A percentile compares a stretch with the other conserved stretches of the same genome.
Evolutionary conservation across 1,139 yeast genomes (phyloP).

Genomic region (Yamadazyma membranifaciens): DNA sequence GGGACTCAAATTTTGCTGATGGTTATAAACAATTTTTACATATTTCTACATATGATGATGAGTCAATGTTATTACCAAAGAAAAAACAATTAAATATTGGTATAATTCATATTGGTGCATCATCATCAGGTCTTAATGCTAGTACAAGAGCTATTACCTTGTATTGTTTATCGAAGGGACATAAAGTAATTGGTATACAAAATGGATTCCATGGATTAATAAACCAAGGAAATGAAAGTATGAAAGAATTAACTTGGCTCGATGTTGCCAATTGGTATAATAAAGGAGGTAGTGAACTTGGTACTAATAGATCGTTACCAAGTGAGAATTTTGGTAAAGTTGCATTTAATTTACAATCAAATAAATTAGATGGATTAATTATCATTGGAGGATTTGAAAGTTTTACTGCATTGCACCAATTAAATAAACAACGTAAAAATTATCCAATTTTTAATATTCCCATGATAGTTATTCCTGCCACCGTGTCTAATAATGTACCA

Average conservation of each 20-base stretch:
- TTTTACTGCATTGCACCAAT: conserved; percentile 75
- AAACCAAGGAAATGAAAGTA: conserved; percentile 75
- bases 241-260: conserved; percentile 75
- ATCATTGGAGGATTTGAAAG: conserved; percentile 97
- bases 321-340: conserved; percentile 81
- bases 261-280: conserved; percentile 90
- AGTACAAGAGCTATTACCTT: conserved; percentile 90
- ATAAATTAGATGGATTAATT: conserved; percentile 78
- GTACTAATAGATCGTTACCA: conserved; percentile 89
- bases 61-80: conserved; percentile 39
- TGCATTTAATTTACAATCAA: conserved; percentile 87
- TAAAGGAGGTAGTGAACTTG: conserved; percentile 91
- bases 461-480: conserved; percentile 90
- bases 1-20: conserved; percentile 87
- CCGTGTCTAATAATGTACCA: conserved; percentile 80
- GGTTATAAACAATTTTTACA: conserved; percentile 70
- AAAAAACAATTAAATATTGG: conserved; percentile 66
- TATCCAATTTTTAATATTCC: conserved; percentile 95
- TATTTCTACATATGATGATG: conserved; percentile 70
- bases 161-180: conserved; percentile 89
- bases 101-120: conserved; percentile 90
- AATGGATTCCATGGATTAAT: conserved; percentile 93
- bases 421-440: conserved; percentile 65
- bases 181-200: conserved; percentile 79
- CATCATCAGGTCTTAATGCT: conserved; percentile 94